These are phyloP conservation scores for Albugo laibachii DNA, from an alignment of 352 stramenopile species.

Conservation along the genomic window DNA sequence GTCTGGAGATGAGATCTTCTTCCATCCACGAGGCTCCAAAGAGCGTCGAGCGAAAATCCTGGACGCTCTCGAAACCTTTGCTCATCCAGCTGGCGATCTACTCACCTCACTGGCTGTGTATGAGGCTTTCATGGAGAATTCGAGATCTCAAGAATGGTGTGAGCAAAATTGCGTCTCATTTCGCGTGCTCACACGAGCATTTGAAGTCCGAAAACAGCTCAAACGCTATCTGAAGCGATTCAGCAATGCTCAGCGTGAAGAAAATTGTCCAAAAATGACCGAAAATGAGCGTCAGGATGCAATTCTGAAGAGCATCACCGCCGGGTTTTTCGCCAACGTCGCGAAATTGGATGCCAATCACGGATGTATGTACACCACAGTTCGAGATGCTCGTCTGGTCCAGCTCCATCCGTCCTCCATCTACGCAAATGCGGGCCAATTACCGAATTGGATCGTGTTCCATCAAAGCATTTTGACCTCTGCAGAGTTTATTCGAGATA, in stretches of 20 bases:
- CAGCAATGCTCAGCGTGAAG: constrained; percentile 1
- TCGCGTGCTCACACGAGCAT: constrained; percentile 29
- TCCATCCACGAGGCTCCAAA: constrained; percentile 28
- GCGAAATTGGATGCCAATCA: constrained; percentile 85
- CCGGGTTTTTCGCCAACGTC: constrained; percentile 88
- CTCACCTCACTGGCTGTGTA: constrained; percentile 48
- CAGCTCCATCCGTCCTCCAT: constrained; percentile 60
- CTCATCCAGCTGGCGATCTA: constrained; percentile 42
- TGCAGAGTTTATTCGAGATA: constrained; percentile 83
- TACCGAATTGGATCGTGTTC: constrained; percentile 96
- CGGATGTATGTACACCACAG: constrained; percentile 13
- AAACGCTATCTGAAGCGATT: constrained; percentile 49
- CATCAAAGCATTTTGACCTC: constrained; percentile 97
- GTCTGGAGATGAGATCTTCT: constrained; percentile 80
- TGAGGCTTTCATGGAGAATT: constrained; percentile 49
- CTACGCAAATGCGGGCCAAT: constrained; percentile 44
- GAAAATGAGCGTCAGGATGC: constrained; percentile 11
- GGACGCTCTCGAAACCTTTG: constrained; percentile 46
- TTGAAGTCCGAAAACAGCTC: constrained; percentile 44
- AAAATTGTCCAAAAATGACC: constrained; percentile 7
- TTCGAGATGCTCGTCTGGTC: constrained; percentile 42
- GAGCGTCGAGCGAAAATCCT: constrained; percentile 46
- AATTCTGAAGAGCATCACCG: constrained; percentile 45
- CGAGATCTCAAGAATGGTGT: constrained; percentile 42
- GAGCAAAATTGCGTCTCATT: constrained; percentile 45